A percentile compares a stretch with the other conserved stretches of the same genome.
Conservation (phyloP, 306 rosid genomes). For the Glycyrrhiza uralensis region DNA sequence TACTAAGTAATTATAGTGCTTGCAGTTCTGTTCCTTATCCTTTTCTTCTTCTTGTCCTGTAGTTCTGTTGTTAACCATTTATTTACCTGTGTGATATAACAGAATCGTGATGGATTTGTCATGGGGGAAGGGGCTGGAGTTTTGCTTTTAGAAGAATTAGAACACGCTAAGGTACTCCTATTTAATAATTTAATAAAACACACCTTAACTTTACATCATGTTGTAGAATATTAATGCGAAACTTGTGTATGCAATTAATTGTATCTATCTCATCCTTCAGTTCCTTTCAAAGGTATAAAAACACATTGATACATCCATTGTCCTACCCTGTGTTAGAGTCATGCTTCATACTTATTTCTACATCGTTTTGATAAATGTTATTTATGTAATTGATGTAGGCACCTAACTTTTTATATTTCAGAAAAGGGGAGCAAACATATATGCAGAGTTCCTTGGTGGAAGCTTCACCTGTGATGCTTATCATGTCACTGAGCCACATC, state of each 20-base stretch:
- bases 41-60: background rate
- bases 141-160: constrained; percentile 81
- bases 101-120: constrained; percentile 96
- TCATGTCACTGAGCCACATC: constrained; percentile 82
- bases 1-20: background rate
- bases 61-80: constrained; percentile 30
- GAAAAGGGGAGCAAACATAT: constrained; percentile 80
- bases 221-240: background rate
- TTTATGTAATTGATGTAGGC: background rate
- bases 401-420: constrained; percentile 30
- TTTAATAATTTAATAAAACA: background rate
- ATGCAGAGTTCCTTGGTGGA: constrained; percentile 94
- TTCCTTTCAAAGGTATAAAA: constrained; percentile 1
- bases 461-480: constrained; percentile 81
- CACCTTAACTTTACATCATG: background rate
- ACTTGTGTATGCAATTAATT: background rate
- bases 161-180: constrained; percentile 76
- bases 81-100: constrained; percentile 31
- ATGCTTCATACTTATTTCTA: background rate
- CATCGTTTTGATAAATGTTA: background rate
- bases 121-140: constrained; percentile 97
- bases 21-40: background rate
- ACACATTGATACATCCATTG: background rate
- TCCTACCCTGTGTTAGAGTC: background rate
- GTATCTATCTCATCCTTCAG: background rate